These are phyloP conservation scores for Debaryomycetaceae sp. DNA, from an alignment of 1,139 yeast genomes.

Conservation along the genomic window DNA sequence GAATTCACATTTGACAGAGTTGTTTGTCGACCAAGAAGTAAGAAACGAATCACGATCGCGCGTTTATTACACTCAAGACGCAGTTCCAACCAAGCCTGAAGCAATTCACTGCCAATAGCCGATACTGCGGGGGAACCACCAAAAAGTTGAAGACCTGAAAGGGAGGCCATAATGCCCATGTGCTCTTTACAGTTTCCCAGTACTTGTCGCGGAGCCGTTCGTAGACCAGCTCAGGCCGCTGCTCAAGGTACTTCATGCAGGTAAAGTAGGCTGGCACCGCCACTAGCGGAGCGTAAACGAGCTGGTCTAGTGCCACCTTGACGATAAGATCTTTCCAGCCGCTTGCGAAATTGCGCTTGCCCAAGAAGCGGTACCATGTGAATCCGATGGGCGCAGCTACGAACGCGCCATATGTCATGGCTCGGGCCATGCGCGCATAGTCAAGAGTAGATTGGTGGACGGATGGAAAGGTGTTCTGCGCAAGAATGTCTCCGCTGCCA, in stretches of 20 bases:
- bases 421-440: constrained; percentile 20
- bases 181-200: constrained; percentile 49
- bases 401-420: constrained; percentile 25
- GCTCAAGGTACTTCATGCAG: constrained; percentile 57
- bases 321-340: constrained; percentile 19
- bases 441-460: constrained; percentile 13
- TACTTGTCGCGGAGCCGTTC: neutral
- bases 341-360: constrained; percentile 3
- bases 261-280: constrained; percentile 57
- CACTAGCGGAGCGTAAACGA: constrained; percentile 65
- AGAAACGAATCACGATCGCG: neutral
- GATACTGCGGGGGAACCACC: constrained; percentile 56
- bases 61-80: constrained; percentile 36
- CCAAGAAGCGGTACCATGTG: constrained; percentile 26
- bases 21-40: constrained; percentile 1
- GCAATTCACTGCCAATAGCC: constrained; percentile 59
- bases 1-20: constrained; percentile 1
- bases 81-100: constrained; percentile 83
- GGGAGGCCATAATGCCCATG: constrained; percentile 84
- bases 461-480: constrained; percentile 18
- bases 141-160: constrained; percentile 68
- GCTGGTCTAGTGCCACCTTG: constrained; percentile 65
- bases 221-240: neutral
- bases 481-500: constrained; percentile 31
- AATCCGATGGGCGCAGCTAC: constrained; percentile 35